phyloP scores from a whole-genome alignment of 306 rosid species.

The Quercus robur region DNA sequence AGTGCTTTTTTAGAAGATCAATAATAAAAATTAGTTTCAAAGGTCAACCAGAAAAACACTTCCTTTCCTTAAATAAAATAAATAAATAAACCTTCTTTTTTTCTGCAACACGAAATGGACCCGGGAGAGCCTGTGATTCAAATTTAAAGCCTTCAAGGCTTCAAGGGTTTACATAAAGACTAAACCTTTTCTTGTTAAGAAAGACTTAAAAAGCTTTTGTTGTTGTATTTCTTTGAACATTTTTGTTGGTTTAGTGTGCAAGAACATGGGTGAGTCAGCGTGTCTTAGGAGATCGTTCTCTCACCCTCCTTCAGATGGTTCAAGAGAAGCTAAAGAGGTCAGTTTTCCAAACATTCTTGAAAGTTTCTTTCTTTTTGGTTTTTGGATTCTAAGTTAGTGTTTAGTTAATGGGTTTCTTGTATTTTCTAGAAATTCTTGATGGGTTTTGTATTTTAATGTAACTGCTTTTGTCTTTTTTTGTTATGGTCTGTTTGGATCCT shows the following conservation, averaged over 20 bases:
- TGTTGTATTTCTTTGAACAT: neutral
- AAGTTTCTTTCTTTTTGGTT: neutral
- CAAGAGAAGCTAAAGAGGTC: conserved; percentile 50
- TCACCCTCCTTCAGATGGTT: conserved; percentile 47
- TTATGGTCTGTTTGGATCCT: conserved; percentile 27
- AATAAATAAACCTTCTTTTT: neutral
- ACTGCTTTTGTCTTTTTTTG: neutral
- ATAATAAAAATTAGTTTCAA: neutral
- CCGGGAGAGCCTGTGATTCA: conserved; percentile 25
- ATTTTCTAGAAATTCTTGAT: neutral
- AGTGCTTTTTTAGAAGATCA: neutral
- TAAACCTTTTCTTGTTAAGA: neutral
- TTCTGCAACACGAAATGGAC: conserved; percentile 13
- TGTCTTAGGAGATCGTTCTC: conserved; percentile 64
- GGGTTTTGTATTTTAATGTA: conserved; percentile 3
- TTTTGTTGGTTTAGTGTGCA: neutral
- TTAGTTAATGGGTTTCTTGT: neutral
- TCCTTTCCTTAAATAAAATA: neutral
- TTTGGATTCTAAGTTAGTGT: conserved; percentile 2
- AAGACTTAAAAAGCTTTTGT: neutral
- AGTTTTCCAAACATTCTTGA: neutral
- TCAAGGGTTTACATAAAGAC: neutral
- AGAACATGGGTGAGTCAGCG: conserved; percentile 53
- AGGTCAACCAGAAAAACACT: neutral
- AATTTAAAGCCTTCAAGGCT: neutral